Evolutionary conservation across 305 asterid genomes (phyloP).

Genomic region (Plantago rigida): DNA sequence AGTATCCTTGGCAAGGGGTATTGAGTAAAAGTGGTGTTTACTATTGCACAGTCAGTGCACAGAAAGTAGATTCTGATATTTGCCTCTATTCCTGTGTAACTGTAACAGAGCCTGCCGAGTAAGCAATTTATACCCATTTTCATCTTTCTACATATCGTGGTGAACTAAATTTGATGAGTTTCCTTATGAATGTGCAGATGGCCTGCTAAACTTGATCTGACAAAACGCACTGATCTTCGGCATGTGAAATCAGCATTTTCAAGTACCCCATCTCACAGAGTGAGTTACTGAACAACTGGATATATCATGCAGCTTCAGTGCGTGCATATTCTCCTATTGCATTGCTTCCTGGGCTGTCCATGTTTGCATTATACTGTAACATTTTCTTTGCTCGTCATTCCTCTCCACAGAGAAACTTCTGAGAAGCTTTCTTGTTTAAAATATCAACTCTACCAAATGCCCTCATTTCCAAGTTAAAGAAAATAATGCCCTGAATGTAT

Average conservation of each 20-base stretch:
- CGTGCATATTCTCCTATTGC: slow-evolving; percentile 8
- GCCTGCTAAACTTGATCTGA: slow-evolving; percentile 87
- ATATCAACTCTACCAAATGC: too few relatives aligned
- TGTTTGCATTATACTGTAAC: neutral
- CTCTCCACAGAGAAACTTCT: too few relatives aligned
- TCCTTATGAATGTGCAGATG: slow-evolving; percentile 55
- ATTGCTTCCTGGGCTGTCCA: neutral
- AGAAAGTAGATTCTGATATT: slow-evolving; percentile 69
- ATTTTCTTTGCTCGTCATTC: neutral
- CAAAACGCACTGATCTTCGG: slow-evolving; percentile 78
- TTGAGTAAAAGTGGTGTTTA: slow-evolving; percentile 82
- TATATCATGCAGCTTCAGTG: neutral
- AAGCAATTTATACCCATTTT: slow-evolving; percentile 28
- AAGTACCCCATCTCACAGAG: slow-evolving; percentile 64
- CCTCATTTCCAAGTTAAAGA: too few relatives aligned
- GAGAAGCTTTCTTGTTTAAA: too few relatives aligned
- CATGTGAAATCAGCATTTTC: slow-evolving; percentile 72
- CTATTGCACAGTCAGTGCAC: slow-evolving; percentile 71
- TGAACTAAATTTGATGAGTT: slow-evolving; percentile 7
- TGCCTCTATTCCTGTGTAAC: slow-evolving; percentile 57
- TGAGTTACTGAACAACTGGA: slow-evolving; percentile 35
- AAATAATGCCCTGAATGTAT: too few relatives aligned
- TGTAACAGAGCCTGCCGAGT: slow-evolving; percentile 74
- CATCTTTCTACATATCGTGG: slow-evolving; percentile 16
- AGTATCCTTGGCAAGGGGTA: slow-evolving; percentile 70